phyloP scores from a whole-genome alignment of 2,329 filamentous ascomycete species.

The Penicillium sp. region DNA sequence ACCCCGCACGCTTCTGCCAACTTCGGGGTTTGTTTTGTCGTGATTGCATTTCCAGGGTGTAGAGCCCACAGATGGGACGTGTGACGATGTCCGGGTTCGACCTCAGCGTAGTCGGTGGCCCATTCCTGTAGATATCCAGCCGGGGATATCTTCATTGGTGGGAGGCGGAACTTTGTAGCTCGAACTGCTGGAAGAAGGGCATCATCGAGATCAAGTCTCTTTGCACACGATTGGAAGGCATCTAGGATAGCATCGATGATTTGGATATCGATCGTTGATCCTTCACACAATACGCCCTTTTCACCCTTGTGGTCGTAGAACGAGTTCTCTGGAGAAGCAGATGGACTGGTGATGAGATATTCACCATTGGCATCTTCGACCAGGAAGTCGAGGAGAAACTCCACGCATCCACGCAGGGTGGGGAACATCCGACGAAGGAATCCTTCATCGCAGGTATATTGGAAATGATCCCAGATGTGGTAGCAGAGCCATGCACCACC shows the following conservation, averaged over 20 bases:
- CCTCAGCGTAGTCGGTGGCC: conserved; percentile 37
- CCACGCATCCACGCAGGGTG: conserved; percentile 30
- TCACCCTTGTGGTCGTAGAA: conserved; percentile 26
- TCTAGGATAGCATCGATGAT: conserved; percentile 44
- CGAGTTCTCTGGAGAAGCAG: conserved; percentile 33
- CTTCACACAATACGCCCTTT: conserved; percentile 35
- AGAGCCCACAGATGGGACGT: conserved; percentile 53
- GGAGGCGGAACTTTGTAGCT: conserved; percentile 17
- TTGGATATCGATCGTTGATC: conserved; percentile 51
- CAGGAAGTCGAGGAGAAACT: conserved; percentile 34
- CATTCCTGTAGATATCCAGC: conserved; percentile 36
- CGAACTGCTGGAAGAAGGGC: conserved; percentile 19
- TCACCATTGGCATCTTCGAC: conserved; percentile 23
- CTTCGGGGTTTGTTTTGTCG: conserved; percentile 33
- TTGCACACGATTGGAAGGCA: conserved; percentile 26
- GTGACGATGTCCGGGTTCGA: conserved; percentile 53
- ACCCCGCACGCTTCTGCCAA: conserved; percentile 33
- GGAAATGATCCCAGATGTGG: conserved; percentile 59
- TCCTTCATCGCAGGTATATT: conserved; percentile 44
- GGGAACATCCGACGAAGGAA: conserved; percentile 27
- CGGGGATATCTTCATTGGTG: conserved; percentile 24
- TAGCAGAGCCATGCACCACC: conserved; percentile 61
- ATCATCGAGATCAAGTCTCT: conserved; percentile 13
- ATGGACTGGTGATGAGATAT: conserved; percentile 31
- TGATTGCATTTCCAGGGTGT: conserved; percentile 48